phyloP scores from a whole-genome alignment of 768 basidiomycete genomes.

The Agaricus bisporus region DNA sequence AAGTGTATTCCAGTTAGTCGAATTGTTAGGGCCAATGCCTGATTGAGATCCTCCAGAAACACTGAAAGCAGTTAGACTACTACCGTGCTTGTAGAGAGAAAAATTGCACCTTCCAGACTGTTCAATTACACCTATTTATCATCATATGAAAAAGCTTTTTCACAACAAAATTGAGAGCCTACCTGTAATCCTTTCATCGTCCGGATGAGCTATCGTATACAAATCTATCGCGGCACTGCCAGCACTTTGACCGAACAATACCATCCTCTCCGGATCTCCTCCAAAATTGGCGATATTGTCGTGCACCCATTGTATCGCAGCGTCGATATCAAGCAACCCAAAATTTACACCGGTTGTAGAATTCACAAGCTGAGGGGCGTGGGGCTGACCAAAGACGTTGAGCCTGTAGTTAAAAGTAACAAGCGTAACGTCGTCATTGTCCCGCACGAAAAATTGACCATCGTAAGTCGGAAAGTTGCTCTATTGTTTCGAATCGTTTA shows the following conservation, averaged over 20 bases:
- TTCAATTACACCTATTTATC: constrained; percentile 23
- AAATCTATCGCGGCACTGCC: constrained; percentile 27
- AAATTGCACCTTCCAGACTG: constrained; percentile 28
- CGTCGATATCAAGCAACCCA: constrained; percentile 31
- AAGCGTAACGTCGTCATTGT: constrained; percentile 28
- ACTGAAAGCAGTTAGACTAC: neutral
- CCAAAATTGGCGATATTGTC: constrained; percentile 42
- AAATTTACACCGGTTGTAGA: constrained; percentile 27
- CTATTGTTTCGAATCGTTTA: constrained; percentile 12
- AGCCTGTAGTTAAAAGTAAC: constrained; percentile 34
- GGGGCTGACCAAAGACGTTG: constrained; percentile 35
- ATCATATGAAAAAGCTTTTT: neutral
- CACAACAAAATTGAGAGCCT: neutral
- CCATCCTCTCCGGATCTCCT: constrained; percentile 32
- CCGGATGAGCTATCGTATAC: constrained; percentile 28
- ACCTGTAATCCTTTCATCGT: constrained; percentile 26
- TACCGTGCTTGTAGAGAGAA: neutral
- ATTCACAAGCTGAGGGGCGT: constrained; percentile 29
- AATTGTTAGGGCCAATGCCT: constrained; percentile 13
- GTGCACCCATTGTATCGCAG: constrained; percentile 42
- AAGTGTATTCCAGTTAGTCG: constrained; percentile 25
- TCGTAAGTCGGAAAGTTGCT: constrained; percentile 23
- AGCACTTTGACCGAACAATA: constrained; percentile 32
- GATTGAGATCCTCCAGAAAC: constrained; percentile 11
- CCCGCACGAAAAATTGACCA: constrained; percentile 25